Conservation (phyloP, 2,329 filamentous ascomycete species). For the Epichloe glyceriae region DNA sequence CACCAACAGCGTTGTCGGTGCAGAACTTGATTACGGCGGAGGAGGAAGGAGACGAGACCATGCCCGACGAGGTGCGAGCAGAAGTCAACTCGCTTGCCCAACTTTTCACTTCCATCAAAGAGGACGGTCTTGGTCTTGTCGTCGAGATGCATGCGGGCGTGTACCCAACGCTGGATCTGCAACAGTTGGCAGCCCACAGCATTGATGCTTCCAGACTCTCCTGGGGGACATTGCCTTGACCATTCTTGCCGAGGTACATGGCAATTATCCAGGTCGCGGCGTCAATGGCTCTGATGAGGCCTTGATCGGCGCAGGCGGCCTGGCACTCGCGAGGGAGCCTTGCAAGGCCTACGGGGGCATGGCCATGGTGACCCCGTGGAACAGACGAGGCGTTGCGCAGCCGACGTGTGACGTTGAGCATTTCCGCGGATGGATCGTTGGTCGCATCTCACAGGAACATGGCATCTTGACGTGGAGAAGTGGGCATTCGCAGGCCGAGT, state of each 20-base stretch:
- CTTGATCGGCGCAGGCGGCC: slow-evolving; percentile 53
- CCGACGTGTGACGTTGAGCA: slow-evolving; percentile 20
- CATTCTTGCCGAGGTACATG: slow-evolving; percentile 59
- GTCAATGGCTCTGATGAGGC: slow-evolving; percentile 40
- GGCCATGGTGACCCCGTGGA: slow-evolving; percentile 55
- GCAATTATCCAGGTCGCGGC: slow-evolving; percentile 50
- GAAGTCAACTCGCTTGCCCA: slow-evolving; percentile 10
- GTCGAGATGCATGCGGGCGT: slow-evolving; percentile 67
- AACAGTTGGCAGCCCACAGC: slow-evolving; percentile 64
- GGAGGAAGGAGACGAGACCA: slow-evolving; percentile 3
- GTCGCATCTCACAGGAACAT: slow-evolving; percentile 65
- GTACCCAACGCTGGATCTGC: slow-evolving; percentile 64
- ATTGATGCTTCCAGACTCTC: slow-evolving; percentile 28
- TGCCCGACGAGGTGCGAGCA: slow-evolving; percentile 8
- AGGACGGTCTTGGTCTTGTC: slow-evolving; percentile 27
- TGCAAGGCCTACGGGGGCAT: slow-evolving; percentile 60
- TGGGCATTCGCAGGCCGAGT: slow-evolving; percentile 17
- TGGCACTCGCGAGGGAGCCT: slow-evolving; percentile 62
- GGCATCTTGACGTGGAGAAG: slow-evolving; percentile 50
- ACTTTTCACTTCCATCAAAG: slow-evolving; percentile 16
- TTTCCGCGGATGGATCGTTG: slow-evolving; percentile 51
- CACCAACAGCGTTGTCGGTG: slow-evolving; percentile 46
- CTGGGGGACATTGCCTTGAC: slow-evolving; percentile 49
- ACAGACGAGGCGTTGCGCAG: slow-evolving; percentile 16
- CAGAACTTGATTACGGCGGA: slow-evolving; percentile 12